Evolutionary conservation across 768 basidiomycete genomes (phyloP).

Genomic region (Pleurotus platypus): DNA sequence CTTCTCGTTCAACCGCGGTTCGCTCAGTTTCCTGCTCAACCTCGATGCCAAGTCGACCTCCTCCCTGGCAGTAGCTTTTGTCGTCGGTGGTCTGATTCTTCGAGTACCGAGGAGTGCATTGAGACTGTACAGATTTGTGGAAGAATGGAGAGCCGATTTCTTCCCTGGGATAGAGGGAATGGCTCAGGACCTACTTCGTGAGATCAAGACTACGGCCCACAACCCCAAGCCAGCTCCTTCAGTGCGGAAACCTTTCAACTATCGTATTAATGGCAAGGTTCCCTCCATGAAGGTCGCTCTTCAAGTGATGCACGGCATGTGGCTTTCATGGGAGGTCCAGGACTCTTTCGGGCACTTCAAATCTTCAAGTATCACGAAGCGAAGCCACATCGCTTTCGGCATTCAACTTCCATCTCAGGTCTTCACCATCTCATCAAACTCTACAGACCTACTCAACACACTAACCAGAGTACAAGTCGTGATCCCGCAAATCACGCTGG

Average conservation of each 20-base stretch:
- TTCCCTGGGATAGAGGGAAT: constrained; percentile 72
- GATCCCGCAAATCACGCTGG: constrained; percentile 63
- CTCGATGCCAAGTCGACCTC: constrained; percentile 38
- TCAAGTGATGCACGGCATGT: constrained; percentile 86
- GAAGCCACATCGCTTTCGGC: constrained; percentile 48
- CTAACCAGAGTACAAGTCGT: constrained; percentile 55
- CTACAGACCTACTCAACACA: constrained; percentile 29
- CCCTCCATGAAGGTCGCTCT: constrained; percentile 54
- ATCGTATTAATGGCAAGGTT: constrained; percentile 54
- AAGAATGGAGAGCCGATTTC: constrained; percentile 82
- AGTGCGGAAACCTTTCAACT: constrained; percentile 21
- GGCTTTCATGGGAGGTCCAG: constrained; percentile 73
- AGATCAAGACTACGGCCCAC: constrained; percentile 41
- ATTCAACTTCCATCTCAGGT: constrained; percentile 59
- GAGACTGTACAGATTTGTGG: constrained; percentile 71
- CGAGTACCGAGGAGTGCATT: constrained; percentile 80
- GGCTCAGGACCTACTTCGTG: constrained; percentile 59
- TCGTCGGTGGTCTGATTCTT: constrained; percentile 43
- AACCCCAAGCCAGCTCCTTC: constrained; percentile 20
- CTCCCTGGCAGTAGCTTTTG: constrained; percentile 40
- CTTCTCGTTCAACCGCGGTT: constrained; percentile 43
- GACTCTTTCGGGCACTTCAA: constrained; percentile 45
- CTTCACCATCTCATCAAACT: constrained; percentile 53
- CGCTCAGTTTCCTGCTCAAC: constrained; percentile 41
- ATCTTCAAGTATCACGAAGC: constrained; percentile 27